Conservation (phyloP, 192 early-diverging fungal species). For the Rhizophlyctis rosea region DNA sequence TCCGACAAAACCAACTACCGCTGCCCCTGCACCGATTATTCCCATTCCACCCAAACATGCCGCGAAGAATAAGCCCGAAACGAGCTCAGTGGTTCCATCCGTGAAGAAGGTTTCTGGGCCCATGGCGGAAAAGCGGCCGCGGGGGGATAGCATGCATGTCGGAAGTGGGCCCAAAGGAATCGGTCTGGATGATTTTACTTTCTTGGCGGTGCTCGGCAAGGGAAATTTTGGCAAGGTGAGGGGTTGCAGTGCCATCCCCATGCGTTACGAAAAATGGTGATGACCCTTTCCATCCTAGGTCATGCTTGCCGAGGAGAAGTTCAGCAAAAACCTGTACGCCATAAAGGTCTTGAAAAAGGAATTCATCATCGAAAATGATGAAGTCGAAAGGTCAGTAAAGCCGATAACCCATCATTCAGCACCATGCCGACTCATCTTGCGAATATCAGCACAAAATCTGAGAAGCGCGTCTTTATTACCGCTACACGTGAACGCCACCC, state of each 20-base stretch:
- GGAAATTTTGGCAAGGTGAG: constrained; percentile 96
- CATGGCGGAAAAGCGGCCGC: neutral
- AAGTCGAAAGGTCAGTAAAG: constrained; percentile 72
- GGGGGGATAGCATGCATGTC: constrained; percentile 10
- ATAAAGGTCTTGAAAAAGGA: constrained; percentile 99
- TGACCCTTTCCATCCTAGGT: constrained; percentile 43
- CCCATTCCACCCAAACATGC: too few species aligned
- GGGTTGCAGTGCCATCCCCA: neutral
- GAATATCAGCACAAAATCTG: constrained; percentile 67
- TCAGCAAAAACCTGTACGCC: constrained; percentile 77
- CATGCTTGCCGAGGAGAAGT: constrained; percentile 93
- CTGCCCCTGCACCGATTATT: neutral
- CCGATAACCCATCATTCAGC: too few species aligned
- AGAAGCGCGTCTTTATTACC: constrained; percentile 90
- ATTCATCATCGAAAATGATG: constrained; percentile 97
- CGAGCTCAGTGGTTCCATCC: neutral
- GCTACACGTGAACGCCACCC: constrained; percentile 90
- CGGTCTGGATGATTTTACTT: constrained; percentile 88
- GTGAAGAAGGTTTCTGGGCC: neutral
- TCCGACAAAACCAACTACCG: neutral
- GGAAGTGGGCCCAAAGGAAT: constrained; percentile 51
- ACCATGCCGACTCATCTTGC: too few species aligned
- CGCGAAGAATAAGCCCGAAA: neutral
- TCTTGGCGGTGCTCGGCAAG: constrained; percentile 92
- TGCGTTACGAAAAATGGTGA: constrained; percentile 5